Conservation (phyloP, 176 grass and related monocot genomes). For the barley (Hordeum vulgare) region MorexV3_pseudomolecules_assembly NC_058522.1:55085397-55085896, state of each 20-base stretch:
- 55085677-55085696: slow-evolving; percentile 39
- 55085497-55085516: background rate
- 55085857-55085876: no score
- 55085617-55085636: background rate
- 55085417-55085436: slow-evolving; percentile 19
- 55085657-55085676: background rate
- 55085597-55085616: slow-evolving; percentile 16
- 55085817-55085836: background rate
- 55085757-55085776: background rate
- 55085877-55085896: no score
- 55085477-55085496: slow-evolving; percentile 36
- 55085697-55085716: slow-evolving; percentile 38
- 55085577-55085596: background rate
- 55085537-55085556: slow-evolving; percentile 13
- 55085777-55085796: background rate
- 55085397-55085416: slow-evolving; percentile 3
- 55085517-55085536: slow-evolving; percentile 12
- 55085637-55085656: slow-evolving; percentile 2
- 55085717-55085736: background rate
- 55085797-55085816: background rate
- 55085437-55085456: slow-evolving; percentile 42
- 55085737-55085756: background rate
- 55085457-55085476: slow-evolving; percentile 27
- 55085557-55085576: slow-evolving; percentile 9
- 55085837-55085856: background rate